These are phyloP conservation scores for Yamadazyma philogaea DNA, from an alignment of 805 yeast genomes.

Conservation along the genomic window DNA sequence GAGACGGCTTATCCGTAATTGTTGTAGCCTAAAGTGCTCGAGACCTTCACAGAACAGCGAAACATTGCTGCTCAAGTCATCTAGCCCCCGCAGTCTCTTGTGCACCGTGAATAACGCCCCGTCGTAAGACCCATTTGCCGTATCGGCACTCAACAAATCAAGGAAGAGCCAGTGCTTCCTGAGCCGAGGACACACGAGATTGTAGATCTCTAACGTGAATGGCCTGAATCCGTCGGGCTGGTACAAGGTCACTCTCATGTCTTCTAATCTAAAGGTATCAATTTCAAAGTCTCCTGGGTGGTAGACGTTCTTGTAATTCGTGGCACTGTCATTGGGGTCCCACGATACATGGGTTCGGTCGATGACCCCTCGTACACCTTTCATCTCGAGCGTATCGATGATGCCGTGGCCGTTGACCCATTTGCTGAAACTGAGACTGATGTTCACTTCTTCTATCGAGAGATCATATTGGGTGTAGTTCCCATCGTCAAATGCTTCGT, in stretches of 20 bases:
- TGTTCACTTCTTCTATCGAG: slow-evolving; percentile 79
- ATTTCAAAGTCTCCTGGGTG: slow-evolving; percentile 92
- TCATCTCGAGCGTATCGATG: slow-evolving; percentile 67
- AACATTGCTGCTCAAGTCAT: slow-evolving; percentile 36
- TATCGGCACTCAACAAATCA: slow-evolving; percentile 80
- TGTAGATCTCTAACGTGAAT: slow-evolving; percentile 82
- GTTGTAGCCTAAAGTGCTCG: slow-evolving; percentile 44
- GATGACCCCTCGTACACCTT: slow-evolving; percentile 87
- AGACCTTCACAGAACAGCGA: slow-evolving; percentile 12
- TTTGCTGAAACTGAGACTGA: slow-evolving; percentile 75
- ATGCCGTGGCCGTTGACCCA: slow-evolving; percentile 93
- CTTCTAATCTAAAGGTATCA: slow-evolving; percentile 77
- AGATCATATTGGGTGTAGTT: slow-evolving; percentile 95
- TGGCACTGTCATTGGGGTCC: slow-evolving; percentile 79
- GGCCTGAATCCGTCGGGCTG: slow-evolving; percentile 84
- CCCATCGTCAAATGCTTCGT: slow-evolving; percentile 67
- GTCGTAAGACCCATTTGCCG: slow-evolving; percentile 88
- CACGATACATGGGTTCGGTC: slow-evolving; percentile 87
- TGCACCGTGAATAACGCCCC: slow-evolving; percentile 91
- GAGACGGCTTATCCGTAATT: slow-evolving; percentile 81
- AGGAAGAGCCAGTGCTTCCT: slow-evolving; percentile 92
- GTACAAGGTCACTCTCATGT: slow-evolving; percentile 72
- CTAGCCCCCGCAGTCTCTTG: slow-evolving; percentile 56
- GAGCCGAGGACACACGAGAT: slow-evolving; percentile 72
- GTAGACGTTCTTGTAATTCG: slow-evolving; percentile 68